A percentile compares a stretch with the other conserved stretches of the same genome.
phyloP scores from a whole-genome alignment of 495 filamentous ascomycete genomes.

The Neurospora intermedia region DNA sequence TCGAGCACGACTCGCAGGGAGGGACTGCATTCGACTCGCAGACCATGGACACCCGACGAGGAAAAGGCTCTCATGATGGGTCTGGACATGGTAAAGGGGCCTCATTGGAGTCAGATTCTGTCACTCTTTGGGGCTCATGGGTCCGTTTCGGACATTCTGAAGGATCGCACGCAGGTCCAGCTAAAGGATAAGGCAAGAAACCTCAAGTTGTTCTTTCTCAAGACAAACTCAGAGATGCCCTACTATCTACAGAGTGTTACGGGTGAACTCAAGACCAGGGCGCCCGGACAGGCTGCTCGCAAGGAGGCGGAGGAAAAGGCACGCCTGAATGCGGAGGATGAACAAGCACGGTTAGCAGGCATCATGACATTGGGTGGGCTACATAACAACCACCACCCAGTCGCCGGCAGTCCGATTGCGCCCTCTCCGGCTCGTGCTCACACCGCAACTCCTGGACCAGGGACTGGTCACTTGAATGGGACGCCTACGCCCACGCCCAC shows the following conservation, averaged over 20 bases:
- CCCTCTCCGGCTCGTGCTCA: conserved; percentile 6
- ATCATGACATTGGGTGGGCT: conserved; percentile 44
- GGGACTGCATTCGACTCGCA: conserved; percentile 69
- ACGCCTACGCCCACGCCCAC: neutral
- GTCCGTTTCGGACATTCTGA: conserved; percentile 71
- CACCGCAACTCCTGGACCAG: conserved; percentile 5
- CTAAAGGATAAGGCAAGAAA: conserved; percentile 94
- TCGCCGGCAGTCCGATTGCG: conserved; percentile 4
- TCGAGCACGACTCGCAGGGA: conserved; percentile 63
- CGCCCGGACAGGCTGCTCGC: conserved; percentile 68
- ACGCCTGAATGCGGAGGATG: conserved; percentile 55
- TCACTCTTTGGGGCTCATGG: conserved; percentile 79
- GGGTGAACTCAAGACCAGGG: conserved; percentile 87
- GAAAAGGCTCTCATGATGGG: conserved; percentile 89
- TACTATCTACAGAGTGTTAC: conserved; percentile 87
- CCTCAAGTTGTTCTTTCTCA: conserved; percentile 89
- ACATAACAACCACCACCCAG: conserved; percentile 25
- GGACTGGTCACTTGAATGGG: neutral
- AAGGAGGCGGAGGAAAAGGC: conserved; percentile 68
- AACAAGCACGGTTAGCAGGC: conserved; percentile 60
- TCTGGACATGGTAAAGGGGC: conserved; percentile 81
- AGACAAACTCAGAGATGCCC: conserved; percentile 86
- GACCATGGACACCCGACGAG: conserved; percentile 84
- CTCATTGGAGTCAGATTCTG: conserved; percentile 93
- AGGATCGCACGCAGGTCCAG: conserved; percentile 90